Evolutionary conservation across 495 filamentous ascomycete species (phyloP), one percentile per base, ranked within the genome.

Genomic region (Terfezia claveryi): DNA sequence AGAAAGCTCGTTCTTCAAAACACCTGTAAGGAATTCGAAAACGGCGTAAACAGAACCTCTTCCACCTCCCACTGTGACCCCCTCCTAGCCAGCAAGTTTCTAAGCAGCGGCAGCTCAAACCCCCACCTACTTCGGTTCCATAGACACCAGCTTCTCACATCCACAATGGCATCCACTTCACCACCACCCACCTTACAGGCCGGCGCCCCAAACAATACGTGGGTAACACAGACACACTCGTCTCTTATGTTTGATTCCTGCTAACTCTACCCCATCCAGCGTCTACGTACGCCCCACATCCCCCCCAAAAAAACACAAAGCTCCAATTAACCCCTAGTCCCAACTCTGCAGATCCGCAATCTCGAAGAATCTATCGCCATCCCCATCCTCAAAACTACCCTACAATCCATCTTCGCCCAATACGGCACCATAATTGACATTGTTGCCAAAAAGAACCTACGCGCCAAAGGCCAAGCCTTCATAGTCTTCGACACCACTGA

Each of bases 391-490:
- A 87, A 81, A 60, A 76, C 81, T 59, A 75, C 85, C 0, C 74
- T 96, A 23, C 63, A 64, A 5, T 78, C 82, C 61, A 77, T 96
- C 64, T 99, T 99, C 71, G 77, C 77, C 50, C 85, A 94, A 64
- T 95, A 87, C 68, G 91, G 91, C 63, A 83, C 74, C 55, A 76
- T 99, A 62, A 70, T 96, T 61, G 91, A 99, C 56, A 78, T 99
- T 56, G 77, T 96, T 54, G 87, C 87, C 41, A 96, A 96, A 73
- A 82, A 74, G 50, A 94, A 89, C 65, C 72, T 96, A 37, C 87
- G 85, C 64, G 83, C 85, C 55, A 94, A 92, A 68, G 91, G 91
- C 49, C 91, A 99, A 70, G 91, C 91, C 7, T 99, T 99, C 67
- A 71, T 99, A 55, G 88, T 99, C 54, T 96, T 87, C 68, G 87